These are phyloP conservation scores for Cyphellophora attinorum DNA, from an alignment of 2,329 filamentous ascomycete genomes.

Conservation along the genomic window DNA sequence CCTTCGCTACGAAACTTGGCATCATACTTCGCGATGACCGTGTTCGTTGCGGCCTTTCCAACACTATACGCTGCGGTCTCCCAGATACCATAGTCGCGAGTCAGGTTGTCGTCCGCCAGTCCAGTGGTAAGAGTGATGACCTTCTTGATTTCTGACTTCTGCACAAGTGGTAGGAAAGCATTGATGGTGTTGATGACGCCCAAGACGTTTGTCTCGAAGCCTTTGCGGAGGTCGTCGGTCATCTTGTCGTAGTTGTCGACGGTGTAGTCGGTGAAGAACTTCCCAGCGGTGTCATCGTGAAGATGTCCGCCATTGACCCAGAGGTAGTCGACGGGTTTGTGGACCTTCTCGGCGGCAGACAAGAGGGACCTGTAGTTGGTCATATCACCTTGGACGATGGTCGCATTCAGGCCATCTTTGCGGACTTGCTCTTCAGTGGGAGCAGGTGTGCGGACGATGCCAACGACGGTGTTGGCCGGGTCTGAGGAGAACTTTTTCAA, in stretches of 20 bases:
- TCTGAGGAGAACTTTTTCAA: constrained; percentile 36
- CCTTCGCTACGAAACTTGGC: constrained; percentile 41
- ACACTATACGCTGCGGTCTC: constrained; percentile 33
- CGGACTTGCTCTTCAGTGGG: constrained; percentile 35
- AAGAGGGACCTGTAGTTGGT: constrained; percentile 28
- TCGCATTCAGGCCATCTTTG: constrained; percentile 35
- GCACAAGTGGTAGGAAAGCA: constrained; percentile 43
- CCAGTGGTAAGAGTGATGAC: constrained; percentile 43
- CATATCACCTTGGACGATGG: constrained; percentile 39
- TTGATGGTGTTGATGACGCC: constrained; percentile 46
- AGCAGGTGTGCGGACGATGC: constrained; percentile 39
- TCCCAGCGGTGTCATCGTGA: constrained; percentile 20
- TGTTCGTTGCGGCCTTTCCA: constrained; percentile 45
- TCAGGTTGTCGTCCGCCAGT: constrained; percentile 37
- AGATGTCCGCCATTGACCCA: constrained; percentile 41
- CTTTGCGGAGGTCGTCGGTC: constrained; percentile 23
- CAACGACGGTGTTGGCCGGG: constrained; percentile 36
- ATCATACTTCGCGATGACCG: constrained; percentile 44
- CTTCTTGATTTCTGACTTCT: constrained; percentile 44
- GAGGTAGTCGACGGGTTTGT: constrained; percentile 37
- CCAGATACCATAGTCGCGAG: constrained; percentile 27
- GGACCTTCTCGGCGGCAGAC: constrained; percentile 20
- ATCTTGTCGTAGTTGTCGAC: constrained; percentile 25
- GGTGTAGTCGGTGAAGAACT: constrained; percentile 26
- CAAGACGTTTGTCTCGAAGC: constrained; percentile 41